A percentile compares a stretch with the other conserved stretches of the same genome.
Evolutionary conservation across 768 basidiomycete species (phyloP).

Genomic region (Paxillus rubicundulus): DNA sequence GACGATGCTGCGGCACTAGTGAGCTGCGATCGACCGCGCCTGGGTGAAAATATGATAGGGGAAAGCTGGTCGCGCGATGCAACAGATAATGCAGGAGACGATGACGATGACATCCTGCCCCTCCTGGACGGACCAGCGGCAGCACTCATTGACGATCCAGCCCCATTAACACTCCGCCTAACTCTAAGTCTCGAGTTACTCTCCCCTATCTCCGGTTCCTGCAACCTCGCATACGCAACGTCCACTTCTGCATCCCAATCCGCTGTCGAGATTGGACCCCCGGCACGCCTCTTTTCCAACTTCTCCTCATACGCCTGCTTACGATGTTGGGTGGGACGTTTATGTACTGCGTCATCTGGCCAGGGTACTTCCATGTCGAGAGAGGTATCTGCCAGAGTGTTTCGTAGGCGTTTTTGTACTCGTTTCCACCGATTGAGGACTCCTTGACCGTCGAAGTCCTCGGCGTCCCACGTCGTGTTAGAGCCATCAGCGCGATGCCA

Average conservation of each 20-base stretch:
- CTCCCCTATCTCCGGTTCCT: constrained; percentile 29
- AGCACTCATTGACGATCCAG: constrained; percentile 7
- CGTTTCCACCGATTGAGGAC: constrained; percentile 35
- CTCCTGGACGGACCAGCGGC: constrained; percentile 2
- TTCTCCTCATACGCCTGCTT: constrained; percentile 49
- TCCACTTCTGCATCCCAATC: constrained; percentile 31
- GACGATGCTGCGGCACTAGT: constrained; percentile 9
- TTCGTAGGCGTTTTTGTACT: constrained; percentile 31
- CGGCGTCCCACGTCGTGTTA: constrained; percentile 51
- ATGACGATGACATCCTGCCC: not conserved
- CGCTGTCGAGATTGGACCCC: constrained; percentile 7
- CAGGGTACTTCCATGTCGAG: constrained; percentile 39
- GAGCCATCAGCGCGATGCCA: constrained; percentile 54
- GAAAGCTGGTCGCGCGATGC: constrained; percentile 13
- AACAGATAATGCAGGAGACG: constrained; percentile 12
- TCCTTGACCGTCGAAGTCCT: constrained; percentile 13
- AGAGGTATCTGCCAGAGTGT: constrained; percentile 26
- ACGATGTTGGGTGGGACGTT: constrained; percentile 42
- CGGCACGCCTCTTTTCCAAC: constrained; percentile 16
- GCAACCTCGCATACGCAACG: constrained; percentile 8
- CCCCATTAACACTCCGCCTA: constrained; percentile 12
- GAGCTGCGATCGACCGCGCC: constrained; percentile 8
- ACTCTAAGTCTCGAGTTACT: constrained; percentile 19
- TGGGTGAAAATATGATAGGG: constrained; percentile 10
- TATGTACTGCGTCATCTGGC: constrained; percentile 42